Base-by-base conservation (phyloP, 1,139 yeast genomes). In the Suhomyces panamericanus region DNA sequence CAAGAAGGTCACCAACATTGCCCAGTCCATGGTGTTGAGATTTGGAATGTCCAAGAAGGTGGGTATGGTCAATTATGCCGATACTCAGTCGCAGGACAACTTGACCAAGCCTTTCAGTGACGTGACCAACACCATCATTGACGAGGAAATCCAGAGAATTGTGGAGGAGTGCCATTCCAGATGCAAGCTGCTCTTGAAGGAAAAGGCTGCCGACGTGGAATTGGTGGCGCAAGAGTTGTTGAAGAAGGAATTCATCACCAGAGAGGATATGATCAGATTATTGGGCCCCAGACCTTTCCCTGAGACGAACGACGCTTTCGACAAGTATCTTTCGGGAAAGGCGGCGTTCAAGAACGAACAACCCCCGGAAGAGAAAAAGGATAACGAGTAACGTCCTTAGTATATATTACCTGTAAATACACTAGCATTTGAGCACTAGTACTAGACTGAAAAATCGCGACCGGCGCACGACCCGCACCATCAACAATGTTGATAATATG, bases 1-100 rank as follows among this genome's bases (percentile, higher is more conserved):
- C 74, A 89, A 90, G 63, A 91, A 93, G 66, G 96, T 93, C n/a
- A 93, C 98, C 1, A 81, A 81, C 52, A 88, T 93, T 80, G 99
- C 99, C 6, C 86, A 85, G 49, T 81, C 88, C 20, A 93, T 93
- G 98, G 97, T 93, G 29, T 80, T 91, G 35, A 79, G 85, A 54
- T 80, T 87, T 56, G 99, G 99, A 30, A 90, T 93, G 97, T 87
- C 96, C 11, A 70, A 77, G 34, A 80, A 82, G 60, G 78, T 95
- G 39, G 99, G 99, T 9, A 81, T 87, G 63, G 80, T 91, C 30
- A 81, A 88, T 49, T 89, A 83, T 60, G 74, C 73, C 27, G 77
- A 70, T 49, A 64, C 75, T 3, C 68, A 64, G 46, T 85, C 85
- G 44, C 77, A 77, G 51, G 86, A 81, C 47, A 77, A 80, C 56